A percentile compares a stretch with the other conserved stretches of the same genome.
These are phyloP conservation scores for Puccinia brachypodii DNA, from an alignment of 1,284 basidiomycete genomes.

Conservation along the genomic window DNA sequence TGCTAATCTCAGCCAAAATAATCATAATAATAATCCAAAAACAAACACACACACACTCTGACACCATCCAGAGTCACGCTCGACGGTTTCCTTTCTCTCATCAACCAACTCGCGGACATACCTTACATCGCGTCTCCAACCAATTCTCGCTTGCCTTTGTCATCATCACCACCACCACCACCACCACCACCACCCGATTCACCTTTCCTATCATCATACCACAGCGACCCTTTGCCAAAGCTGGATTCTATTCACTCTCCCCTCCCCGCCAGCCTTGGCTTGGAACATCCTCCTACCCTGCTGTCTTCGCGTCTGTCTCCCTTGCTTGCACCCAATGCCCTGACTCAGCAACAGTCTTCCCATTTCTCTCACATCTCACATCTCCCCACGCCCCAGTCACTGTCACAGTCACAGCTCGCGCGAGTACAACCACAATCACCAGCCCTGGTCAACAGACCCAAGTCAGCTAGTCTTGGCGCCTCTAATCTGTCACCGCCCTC, in stretches of 20 bases:
- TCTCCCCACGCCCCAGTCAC: background rate
- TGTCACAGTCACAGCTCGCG: background rate
- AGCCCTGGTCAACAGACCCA: background rate
- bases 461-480: conserved; percentile 17
- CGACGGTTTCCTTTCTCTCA: background rate
- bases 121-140: background rate
- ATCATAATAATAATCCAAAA: background rate
- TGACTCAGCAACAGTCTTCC: background rate
- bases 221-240: conserved; percentile 7
- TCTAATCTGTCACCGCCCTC: conserved; percentile 32
- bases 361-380: conserved; percentile 40
- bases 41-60: background rate
- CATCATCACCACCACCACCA: background rate
- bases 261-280: conserved; percentile 47
- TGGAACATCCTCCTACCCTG: conserved; percentile 32
- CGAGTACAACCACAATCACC: background rate
- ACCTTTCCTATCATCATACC: too few species aligned
- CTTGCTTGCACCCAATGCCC: conserved; percentile 61
- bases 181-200: background rate
- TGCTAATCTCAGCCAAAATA: background rate
- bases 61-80: background rate
- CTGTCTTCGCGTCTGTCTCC: conserved; percentile 47
- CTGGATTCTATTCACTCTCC: conserved; percentile 44
- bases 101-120: background rate
- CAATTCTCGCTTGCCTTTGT: conserved; percentile 12